phyloP scores from a whole-genome alignment of 177 flowering plant species.

The Tripterygium wilfordii region DNA sequence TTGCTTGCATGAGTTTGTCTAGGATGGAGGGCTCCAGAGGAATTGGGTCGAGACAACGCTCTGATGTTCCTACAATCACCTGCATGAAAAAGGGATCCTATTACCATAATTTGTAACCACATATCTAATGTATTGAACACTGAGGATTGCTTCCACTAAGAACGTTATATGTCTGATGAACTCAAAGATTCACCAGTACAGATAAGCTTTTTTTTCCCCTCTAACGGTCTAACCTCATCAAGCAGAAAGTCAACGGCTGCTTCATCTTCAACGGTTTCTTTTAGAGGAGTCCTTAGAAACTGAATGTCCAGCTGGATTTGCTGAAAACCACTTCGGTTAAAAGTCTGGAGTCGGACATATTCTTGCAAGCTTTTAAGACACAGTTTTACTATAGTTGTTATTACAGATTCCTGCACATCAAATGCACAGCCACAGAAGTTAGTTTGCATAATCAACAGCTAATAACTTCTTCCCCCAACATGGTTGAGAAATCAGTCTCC shows the following conservation, averaged over 20 bases:
- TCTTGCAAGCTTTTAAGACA: slow-evolving; percentile 93
- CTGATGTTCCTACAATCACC: slow-evolving; percentile 80
- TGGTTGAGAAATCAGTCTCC: too few species aligned
- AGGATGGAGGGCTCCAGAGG: slow-evolving; percentile 87
- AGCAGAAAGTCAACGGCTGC: slow-evolving; percentile 85
- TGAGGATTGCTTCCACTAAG: too few species aligned
- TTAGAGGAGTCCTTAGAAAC: slow-evolving; percentile 67
- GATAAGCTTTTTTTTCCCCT: too few species aligned
- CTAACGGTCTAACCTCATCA: slow-evolving; percentile 98
- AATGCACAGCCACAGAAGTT: slow-evolving; percentile 5
- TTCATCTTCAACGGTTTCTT: slow-evolving; percentile 79
- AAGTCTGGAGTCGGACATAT: slow-evolving; percentile 86
- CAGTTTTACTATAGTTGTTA: slow-evolving; percentile 67
- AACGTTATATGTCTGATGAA: too few species aligned
- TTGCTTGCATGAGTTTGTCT: slow-evolving; percentile 85
- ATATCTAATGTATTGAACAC: too few species aligned
- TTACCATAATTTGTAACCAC: too few species aligned
- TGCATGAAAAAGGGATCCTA: too few species aligned
- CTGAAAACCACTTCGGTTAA: slow-evolving; percentile 94
- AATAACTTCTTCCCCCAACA: neutral
- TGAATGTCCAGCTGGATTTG: slow-evolving; percentile 96
- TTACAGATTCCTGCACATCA: slow-evolving; percentile 71
- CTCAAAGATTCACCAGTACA: too few species aligned
- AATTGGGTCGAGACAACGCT: slow-evolving; percentile 86
- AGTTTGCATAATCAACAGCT: neutral